Base-by-base conservation (phyloP, 768 basidiomycete species). In the Rhizopogon rudus region DNA sequence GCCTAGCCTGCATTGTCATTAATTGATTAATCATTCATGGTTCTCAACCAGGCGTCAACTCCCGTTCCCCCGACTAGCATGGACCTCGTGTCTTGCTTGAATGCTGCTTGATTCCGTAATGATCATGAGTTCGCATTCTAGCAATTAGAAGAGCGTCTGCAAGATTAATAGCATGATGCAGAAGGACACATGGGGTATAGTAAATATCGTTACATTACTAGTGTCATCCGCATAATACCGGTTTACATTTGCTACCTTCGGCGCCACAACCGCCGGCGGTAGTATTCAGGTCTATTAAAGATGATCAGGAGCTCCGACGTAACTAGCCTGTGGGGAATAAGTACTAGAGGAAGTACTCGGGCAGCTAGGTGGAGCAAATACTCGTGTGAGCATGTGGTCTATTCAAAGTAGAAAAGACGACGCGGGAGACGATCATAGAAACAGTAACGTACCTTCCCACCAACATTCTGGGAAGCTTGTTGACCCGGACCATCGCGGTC, bases 401-500 rank as follows among this genome's bases (percentile, higher is more conserved):
- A 35, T 35, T 49, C 46, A 37, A 52, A 29, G 35, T 5, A 13
- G 56, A 55, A 29, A n/a, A 51, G 6, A 39, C 8, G 17, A 17
- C 10, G 14, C 7, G 5, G n/a, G 16, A 20, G 37, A 22, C 25
- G 44, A 13, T 51, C 17, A 49, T 5, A 35, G 5, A n/a, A 49
- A 31, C 28, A 22, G 16, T 35, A 25, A 59, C 61, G 42, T 72
- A 89, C 91, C 81, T 88, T 91, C 28, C 83, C 86, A 52, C 79
- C 78, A 44, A 79, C 82, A 65, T 76, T 89, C 67, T 89, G 88
- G 6, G 81, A 78, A 10, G 80, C 80, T 67, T 93, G 91, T 50
- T 93, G 88, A 58, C 66, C 82, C 1, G 93, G 93, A 3, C 93
- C 93, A 63, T 96, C 93, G 45, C 89, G 73, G 64, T 98, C 97